Base-by-base conservation (phyloP, 148 eudicot species). In the Persicaria tinctoria region DNA sequence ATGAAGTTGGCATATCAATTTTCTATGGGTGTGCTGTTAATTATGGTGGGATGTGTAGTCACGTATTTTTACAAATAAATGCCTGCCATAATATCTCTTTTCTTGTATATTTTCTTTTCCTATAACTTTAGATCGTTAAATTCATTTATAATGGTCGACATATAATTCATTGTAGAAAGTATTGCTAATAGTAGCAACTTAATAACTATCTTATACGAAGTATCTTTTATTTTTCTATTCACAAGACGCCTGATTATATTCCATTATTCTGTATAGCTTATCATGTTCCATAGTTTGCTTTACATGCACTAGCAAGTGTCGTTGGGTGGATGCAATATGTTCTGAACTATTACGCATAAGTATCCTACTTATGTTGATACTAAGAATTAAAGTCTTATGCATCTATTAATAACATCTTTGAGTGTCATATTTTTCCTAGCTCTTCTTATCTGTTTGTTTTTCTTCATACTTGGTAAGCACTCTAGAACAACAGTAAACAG, bases 311-410 rank as follows among this genome's bases (percentile, higher is more conserved):
- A 76, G 78, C 87, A 75, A 82, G 73, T 84, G 63, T 91, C 72
- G 72, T 91, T 74, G 79, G 93, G 49, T 94, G 98, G 98, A 94
- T 94, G 77, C 83, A 87, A 97, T 94, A 87, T 76, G 87, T 72
- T 23, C 78, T 56, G 57, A 23, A 74, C 18, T 63, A n/a, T 49
- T 20, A n/a, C 6, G 41, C 13, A 16, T 57, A 9, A 13, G 63
- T 55, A 27, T 41, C 44, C 56, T 46, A 62, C 2, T 5, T 50
- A 50, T 56, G 45, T 7, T 64, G 47, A 41, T 60, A 51, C 76
- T 66, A 3, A 12, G 54, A 47, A 12, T 46, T 4, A 3, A 5
- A 20, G 11, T 50, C 2, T 51, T 45, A 8, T 48, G 68, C 17
- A 41, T 54, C 76, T 51, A 51, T 80, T 73, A 74, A 27, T 73